Conservation (phyloP, 805 yeast species). For the Kodamaea restingae region DNA sequence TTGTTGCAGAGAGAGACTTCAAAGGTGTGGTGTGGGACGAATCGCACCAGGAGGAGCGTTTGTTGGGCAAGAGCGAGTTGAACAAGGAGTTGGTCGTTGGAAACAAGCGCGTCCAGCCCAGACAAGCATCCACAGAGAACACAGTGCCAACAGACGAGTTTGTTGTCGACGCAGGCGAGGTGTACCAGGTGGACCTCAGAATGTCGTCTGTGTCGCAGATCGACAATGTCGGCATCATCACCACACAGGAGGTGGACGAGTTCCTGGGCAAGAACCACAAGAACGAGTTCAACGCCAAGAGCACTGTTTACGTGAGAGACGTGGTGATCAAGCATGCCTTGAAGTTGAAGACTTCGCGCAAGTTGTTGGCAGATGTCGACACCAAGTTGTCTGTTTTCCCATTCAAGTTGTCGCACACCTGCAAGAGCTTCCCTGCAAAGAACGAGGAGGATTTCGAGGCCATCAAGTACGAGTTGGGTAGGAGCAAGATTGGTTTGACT, state of each 20-base stretch:
- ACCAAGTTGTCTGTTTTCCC: conserved; percentile 81
- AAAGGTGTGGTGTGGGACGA: conserved; percentile 91
- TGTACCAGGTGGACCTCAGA: conserved; percentile 75
- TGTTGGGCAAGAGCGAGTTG: conserved; percentile 40
- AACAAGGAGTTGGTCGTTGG: conserved; percentile 39
- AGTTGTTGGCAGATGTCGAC: conserved; percentile 66
- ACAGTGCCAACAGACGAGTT: conserved; percentile 69
- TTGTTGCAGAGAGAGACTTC: conserved; percentile 87
- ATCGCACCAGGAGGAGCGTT: conserved; percentile 64
- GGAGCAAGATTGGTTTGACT: conserved; percentile 66
- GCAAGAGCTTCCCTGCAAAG: conserved; percentile 51
- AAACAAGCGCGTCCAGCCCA: conserved; percentile 16
- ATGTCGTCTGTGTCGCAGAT: conserved; percentile 63
- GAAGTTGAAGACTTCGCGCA: conserved; percentile 71
- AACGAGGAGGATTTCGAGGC: conserved; percentile 28
- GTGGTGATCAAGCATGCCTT: conserved; percentile 76
- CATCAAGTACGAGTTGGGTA: conserved; percentile 37
- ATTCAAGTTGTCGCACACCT: conserved; percentile 74
- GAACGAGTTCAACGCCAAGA: conserved; percentile 51
- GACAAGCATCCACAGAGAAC: conserved; percentile 24
- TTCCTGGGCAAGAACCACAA: conserved; percentile 60
- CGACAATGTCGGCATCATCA: conserved; percentile 60
- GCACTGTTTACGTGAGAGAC: conserved; percentile 80
- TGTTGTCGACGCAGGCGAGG: conserved; percentile 74
- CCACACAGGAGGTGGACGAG: conserved; percentile 63